These are phyloP conservation scores for Chaetoscypha palmicola DNA, from an alignment of 2,329 filamentous ascomycete species.

Conservation along the genomic window DNA sequence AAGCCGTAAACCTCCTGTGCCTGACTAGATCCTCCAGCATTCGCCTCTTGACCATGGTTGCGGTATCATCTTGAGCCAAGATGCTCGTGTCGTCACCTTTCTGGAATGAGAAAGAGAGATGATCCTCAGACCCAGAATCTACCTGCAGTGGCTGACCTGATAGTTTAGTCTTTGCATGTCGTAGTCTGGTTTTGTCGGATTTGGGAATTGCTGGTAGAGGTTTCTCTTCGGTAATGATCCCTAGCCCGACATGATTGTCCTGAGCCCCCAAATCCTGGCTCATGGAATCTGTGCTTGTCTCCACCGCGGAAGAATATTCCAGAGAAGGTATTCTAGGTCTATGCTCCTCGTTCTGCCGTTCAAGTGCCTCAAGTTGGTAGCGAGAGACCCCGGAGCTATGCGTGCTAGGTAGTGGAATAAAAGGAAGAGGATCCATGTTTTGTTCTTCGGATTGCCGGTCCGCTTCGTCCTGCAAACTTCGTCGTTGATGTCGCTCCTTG, in stretches of 20 bases:
- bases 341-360: background rate
- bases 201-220: slow-evolving; percentile 17
- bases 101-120: slow-evolving; percentile 23
- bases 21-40: slow-evolving; percentile 7
- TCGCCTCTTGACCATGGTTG: slow-evolving; percentile 1
- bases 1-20: slow-evolving; percentile 1
- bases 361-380: slow-evolving; percentile 1
- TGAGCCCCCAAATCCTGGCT: background rate
- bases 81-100: slow-evolving; percentile 22
- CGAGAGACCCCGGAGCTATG: background rate
- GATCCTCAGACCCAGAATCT: background rate
- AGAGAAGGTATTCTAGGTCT: slow-evolving; percentile 12
- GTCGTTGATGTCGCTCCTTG: slow-evolving; percentile 16
- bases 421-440: background rate
- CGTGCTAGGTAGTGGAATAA: background rate
- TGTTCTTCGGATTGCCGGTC: slow-evolving; percentile 1
- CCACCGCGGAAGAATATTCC: slow-evolving; percentile 17
- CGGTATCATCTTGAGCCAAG: slow-evolving; percentile 3
- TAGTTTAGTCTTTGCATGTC: background rate
- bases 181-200: background rate
- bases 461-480: slow-evolving; percentile 10
- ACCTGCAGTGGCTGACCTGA: background rate
- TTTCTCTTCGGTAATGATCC: slow-evolving; percentile 13
- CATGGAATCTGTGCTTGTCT: slow-evolving; percentile 7
- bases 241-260: background rate